Percentiles rank a stretch among this genome's conserved stretches.
phyloP scores from a whole-genome alignment of 306 rosid genomes.

The Sesbania bispinosa region DNA sequence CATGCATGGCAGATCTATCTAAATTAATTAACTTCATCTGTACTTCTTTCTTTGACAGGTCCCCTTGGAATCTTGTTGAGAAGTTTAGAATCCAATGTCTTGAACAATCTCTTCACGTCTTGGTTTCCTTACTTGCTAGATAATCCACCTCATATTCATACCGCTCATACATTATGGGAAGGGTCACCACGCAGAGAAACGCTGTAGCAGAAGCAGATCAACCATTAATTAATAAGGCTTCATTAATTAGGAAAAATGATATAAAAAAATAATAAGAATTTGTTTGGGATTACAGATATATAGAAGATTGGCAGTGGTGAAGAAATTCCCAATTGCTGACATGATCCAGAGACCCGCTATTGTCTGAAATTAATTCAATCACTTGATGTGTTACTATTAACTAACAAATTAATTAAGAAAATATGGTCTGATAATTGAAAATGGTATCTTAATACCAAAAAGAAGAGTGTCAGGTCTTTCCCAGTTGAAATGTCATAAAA shows the following conservation, averaged over 20 bases:
- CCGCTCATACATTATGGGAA: constrained; percentile 53
- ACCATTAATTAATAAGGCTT: not conserved
- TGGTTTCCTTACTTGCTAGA: constrained; percentile 45
- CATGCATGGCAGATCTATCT: not conserved
- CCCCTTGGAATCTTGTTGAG: constrained; percentile 68
- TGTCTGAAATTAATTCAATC: constrained; percentile 46
- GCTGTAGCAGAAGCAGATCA: constrained; percentile 28
- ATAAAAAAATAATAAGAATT: not conserved
- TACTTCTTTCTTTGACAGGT: constrained; percentile 41
- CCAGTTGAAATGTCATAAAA: constrained; percentile 54
- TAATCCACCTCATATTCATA: constrained; percentile 57
- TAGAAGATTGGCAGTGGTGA: constrained; percentile 43
- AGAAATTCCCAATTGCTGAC: constrained; percentile 46
- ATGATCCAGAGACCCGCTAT: constrained; percentile 43
- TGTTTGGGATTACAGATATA: constrained; percentile 41
- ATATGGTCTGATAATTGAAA: not conserved
- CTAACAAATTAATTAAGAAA: not conserved
- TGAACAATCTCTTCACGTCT: constrained; percentile 42
- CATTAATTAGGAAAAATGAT: not conserved
- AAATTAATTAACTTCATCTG: constrained; percentile 23
- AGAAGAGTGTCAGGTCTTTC: constrained; percentile 43
- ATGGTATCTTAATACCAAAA: constrained; percentile 40
- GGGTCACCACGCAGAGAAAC: constrained; percentile 35
- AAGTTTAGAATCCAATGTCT: constrained; percentile 40
- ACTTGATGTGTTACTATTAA: constrained; percentile 13